These are phyloP conservation scores for Botrytis sinoallii DNA, from an alignment of 2,329 filamentous ascomycete species.

Conservation along the genomic window DNA sequence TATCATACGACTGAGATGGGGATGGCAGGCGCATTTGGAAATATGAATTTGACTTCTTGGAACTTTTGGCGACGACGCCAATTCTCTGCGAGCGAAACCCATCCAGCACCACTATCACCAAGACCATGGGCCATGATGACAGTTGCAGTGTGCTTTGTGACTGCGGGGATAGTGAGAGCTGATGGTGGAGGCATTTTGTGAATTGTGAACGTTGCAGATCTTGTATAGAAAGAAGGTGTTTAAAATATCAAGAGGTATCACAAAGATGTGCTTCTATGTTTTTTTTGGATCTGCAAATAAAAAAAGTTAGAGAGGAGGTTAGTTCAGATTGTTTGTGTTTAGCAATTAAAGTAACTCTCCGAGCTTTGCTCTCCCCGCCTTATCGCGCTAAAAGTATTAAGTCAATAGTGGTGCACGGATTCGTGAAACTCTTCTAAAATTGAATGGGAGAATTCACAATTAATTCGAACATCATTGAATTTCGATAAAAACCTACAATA, in stretches of 20 bases:
- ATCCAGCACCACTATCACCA: conserved; percentile 77
- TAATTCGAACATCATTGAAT: not conserved
- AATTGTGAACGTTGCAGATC: not conserved
- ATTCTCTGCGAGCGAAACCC: conserved; percentile 81
- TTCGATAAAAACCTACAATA: not conserved
- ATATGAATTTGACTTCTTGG: conserved; percentile 87
- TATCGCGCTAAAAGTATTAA: conserved; percentile 3
- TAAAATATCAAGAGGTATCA: not conserved
- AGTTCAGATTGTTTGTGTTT: not conserved
- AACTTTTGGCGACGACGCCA: conserved; percentile 79
- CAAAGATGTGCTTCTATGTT: not conserved
- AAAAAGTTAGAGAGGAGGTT: not conserved
- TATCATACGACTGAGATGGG: conserved; percentile 71
- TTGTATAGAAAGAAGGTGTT: not conserved
- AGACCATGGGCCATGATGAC: conserved; percentile 93
- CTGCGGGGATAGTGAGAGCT: conserved; percentile 70
- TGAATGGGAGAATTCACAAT: not conserved
- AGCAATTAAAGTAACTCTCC: not conserved
- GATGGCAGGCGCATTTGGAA: conserved; percentile 85
- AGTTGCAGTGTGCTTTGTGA: conserved; percentile 83
- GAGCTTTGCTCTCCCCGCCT: conserved; percentile 1
- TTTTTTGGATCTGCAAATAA: too few species aligned
- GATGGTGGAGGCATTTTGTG: conserved; percentile 28
- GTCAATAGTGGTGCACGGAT: not conserved
- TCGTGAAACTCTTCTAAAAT: not conserved